These are phyloP conservation scores for Aureoboletus auriporus DNA, from an alignment of 768 basidiomycete species.

Conservation along the genomic window DNA sequence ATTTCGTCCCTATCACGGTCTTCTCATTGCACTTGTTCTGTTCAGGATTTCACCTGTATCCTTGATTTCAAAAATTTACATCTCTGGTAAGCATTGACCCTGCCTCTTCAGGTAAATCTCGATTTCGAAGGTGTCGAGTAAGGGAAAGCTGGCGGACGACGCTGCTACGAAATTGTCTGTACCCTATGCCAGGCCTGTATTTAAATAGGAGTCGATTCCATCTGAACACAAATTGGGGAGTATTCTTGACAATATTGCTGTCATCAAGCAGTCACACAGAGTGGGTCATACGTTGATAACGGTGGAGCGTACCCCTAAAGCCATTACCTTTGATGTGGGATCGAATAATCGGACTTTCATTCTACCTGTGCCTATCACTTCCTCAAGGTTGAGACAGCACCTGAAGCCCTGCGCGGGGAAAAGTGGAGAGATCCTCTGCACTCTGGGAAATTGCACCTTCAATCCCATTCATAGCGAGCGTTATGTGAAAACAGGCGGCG, in stretches of 20 bases:
- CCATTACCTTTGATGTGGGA: background rate
- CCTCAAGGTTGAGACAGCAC: background rate
- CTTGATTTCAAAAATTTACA: background rate
- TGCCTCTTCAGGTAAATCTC: background rate
- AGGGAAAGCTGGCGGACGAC: background rate
- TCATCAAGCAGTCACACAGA: background rate
- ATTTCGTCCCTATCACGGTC: too few species aligned
- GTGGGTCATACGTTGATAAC: background rate
- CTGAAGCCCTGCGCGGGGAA: background rate
- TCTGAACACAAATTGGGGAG: too few species aligned
- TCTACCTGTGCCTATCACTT: background rate
- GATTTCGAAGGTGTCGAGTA: background rate
- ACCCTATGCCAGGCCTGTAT: background rate
- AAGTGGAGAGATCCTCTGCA: background rate
- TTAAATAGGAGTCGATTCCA: too few species aligned
- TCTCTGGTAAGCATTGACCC: background rate
- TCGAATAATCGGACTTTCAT: background rate
- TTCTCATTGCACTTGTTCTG: background rate
- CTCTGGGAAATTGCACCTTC: background rate
- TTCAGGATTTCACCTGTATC: background rate
- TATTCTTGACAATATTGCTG: background rate
- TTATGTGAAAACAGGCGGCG: too few species aligned
- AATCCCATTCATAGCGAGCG: background rate
- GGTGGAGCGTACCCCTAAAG: background rate
- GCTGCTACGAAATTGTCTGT: background rate